A percentile compares a stretch with the other conserved stretches of the same genome.
Conservation (phyloP, 2,329 filamentous ascomycete genomes). For the Pseudofabraea citricarpa region DNA sequence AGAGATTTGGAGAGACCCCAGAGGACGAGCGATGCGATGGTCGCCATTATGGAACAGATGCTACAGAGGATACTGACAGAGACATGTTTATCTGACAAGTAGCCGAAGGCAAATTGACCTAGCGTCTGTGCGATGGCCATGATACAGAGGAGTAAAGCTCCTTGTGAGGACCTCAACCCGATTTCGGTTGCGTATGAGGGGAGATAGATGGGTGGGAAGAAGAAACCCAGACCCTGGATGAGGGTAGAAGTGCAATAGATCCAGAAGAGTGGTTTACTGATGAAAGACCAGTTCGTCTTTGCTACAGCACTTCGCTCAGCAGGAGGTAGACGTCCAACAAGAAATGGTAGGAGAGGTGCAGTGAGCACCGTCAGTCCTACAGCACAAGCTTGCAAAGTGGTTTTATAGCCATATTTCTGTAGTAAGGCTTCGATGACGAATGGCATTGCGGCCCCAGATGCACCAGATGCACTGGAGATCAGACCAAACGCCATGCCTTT, state of each 20-base stretch:
- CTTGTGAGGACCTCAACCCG: neutral
- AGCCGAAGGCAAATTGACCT: conserved; percentile 45
- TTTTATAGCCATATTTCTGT: conserved; percentile 44
- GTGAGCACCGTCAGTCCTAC: conserved; percentile 45
- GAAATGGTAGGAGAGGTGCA: conserved; percentile 48
- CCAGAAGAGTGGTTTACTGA: conserved; percentile 40
- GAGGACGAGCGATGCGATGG: conserved; percentile 41
- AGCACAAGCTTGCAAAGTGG: conserved; percentile 51
- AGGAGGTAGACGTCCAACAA: conserved; percentile 48
- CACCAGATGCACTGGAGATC: conserved; percentile 38
- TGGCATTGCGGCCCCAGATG: conserved; percentile 46
- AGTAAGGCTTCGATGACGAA: conserved; percentile 50
- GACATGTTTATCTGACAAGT: conserved; percentile 42
- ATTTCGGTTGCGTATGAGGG: neutral
- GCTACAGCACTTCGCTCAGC: conserved; percentile 30
- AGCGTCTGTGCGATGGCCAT: conserved; percentile 44
- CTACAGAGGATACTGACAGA: conserved; percentile 33
- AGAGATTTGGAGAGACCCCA: conserved; percentile 46
- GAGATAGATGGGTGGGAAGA: conserved; percentile 43
- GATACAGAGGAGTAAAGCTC: conserved; percentile 37
- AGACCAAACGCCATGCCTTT: conserved; percentile 58
- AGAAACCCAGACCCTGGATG: conserved; percentile 43
- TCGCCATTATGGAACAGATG: conserved; percentile 40
- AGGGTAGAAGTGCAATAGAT: conserved; percentile 41
- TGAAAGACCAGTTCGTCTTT: conserved; percentile 35